These are phyloP conservation scores for Aspergillus puulaauensis DNA, from an alignment of 2,329 filamentous ascomycete species.

Conservation along the genomic window DNA sequence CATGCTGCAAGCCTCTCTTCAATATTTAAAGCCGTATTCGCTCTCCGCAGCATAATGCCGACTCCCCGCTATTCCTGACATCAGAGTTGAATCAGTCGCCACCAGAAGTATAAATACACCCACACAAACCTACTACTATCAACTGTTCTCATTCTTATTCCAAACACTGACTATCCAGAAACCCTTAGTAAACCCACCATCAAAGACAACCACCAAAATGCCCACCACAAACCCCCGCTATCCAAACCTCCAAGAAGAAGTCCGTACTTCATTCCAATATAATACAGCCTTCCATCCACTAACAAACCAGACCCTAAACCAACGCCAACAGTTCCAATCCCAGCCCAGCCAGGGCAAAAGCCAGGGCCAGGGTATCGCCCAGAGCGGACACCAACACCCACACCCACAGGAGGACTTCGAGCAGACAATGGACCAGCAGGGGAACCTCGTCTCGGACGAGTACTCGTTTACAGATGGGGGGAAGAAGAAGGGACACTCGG, in stretches of 20 bases:
- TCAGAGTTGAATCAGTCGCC: neutral
- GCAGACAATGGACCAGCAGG: neutral
- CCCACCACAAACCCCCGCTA: neutral
- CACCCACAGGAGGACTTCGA: neutral
- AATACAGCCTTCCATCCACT: too few relatives aligned
- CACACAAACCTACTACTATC: neutral
- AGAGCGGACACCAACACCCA: neutral
- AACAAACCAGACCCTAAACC: too few relatives aligned
- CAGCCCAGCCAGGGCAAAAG: too few relatives aligned
- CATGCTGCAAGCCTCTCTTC: too few relatives aligned
- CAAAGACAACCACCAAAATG: neutral
- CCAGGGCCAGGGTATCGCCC: too few relatives aligned
- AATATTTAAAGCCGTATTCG: too few relatives aligned
- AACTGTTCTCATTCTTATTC: neutral
- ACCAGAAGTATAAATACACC: neutral
- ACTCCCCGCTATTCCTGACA: neutral
- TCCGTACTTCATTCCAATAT: too few relatives aligned
- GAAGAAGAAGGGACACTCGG: neutral
- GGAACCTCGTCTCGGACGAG: neutral
- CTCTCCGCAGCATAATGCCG: too few relatives aligned
- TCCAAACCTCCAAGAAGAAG: too few relatives aligned
- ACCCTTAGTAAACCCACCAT: neutral
- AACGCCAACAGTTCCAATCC: too few relatives aligned
- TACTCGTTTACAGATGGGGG: neutral
- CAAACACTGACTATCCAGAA: neutral